A percentile compares a stretch with the other conserved stretches of the same genome.
These are phyloP conservation scores for Colletotrichum graminicola DNA, from an alignment of 2,329 filamentous ascomycete genomes.

Conservation along the genomic window DNA sequence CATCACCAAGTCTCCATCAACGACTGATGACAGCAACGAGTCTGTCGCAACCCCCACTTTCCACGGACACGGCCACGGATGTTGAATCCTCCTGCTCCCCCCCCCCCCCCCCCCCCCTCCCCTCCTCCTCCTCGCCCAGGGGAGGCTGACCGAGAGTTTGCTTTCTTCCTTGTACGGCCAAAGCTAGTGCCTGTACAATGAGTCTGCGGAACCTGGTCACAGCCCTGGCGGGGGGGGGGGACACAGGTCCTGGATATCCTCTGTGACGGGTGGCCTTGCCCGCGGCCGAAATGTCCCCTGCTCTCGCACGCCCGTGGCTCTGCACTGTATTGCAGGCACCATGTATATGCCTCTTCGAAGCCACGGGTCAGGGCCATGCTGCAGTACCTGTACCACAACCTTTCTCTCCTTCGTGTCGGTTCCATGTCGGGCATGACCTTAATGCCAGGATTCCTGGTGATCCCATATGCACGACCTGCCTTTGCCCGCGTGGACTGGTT, in stretches of 20 bases:
- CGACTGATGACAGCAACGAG: background rate
- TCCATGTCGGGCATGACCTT: conserved; percentile 17
- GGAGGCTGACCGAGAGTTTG: background rate
- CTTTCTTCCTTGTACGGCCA: background rate
- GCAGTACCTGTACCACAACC: conserved; percentile 16
- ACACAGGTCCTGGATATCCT: background rate
- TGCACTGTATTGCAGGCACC: background rate
- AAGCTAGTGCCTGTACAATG: conserved; percentile 6
- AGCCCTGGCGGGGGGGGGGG: background rate
- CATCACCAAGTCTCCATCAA: background rate
- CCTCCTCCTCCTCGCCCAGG: background rate
- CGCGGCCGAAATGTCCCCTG: background rate
- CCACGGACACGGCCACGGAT: background rate
- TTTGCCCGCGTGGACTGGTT: conserved; percentile 18
- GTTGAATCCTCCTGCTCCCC: conserved; percentile 4
- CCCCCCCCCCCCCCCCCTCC: no score
- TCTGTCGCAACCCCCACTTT: conserved; percentile 2
- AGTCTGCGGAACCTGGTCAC: background rate
- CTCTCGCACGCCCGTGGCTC: background rate
- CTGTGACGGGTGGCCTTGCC: background rate
- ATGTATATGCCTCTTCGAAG: conserved; percentile 15
- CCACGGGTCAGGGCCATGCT: conserved; percentile 16
- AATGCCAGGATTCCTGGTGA: conserved; percentile 12
- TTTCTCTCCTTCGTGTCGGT: background rate
- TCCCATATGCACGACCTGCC: conserved; percentile 20